These are phyloP conservation scores for Malus hybrid DNA, from an alignment of 331 rosid genomes.

Conservation along the genomic window DNA sequence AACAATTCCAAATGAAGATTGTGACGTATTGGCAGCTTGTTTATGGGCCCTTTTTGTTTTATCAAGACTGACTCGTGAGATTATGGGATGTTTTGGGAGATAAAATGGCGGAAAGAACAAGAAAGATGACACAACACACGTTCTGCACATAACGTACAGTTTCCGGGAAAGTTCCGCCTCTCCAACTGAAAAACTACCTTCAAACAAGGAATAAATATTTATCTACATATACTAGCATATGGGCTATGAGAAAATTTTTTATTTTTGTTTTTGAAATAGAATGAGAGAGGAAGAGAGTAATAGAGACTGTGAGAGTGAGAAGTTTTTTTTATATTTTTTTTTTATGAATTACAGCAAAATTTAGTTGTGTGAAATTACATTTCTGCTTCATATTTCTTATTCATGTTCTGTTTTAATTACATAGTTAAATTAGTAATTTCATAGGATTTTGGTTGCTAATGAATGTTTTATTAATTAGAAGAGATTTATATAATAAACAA, in stretches of 20 bases:
- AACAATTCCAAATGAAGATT: not conserved
- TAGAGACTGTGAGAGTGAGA: not conserved
- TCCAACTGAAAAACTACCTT: not conserved
- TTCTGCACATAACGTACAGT: not conserved
- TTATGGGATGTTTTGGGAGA: not conserved
- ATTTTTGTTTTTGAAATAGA: not conserved
- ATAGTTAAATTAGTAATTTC: too few relatives aligned
- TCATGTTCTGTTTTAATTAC: too few relatives aligned
- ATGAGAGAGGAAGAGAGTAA: not conserved
- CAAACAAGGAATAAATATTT: not conserved
- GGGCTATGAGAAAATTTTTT: not conserved
- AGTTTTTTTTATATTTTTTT: too few relatives aligned
- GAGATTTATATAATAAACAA: not conserved
- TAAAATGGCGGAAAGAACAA: constrained; percentile 8
- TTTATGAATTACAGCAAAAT: too few relatives aligned
- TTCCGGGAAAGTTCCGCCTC: constrained; percentile 22
- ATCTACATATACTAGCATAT: not conserved
- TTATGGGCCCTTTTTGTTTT: not conserved
- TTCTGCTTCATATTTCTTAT: too few relatives aligned
- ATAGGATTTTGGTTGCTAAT: too few relatives aligned
- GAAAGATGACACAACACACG: constrained; percentile 3
- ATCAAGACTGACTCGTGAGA: not conserved
- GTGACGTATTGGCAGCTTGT: not conserved
- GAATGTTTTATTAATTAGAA: too few relatives aligned
- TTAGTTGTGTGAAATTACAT: too few relatives aligned